phyloP scores from a whole-genome alignment of 75 land plant genomes.

The Gnetum montanum region DNA sequence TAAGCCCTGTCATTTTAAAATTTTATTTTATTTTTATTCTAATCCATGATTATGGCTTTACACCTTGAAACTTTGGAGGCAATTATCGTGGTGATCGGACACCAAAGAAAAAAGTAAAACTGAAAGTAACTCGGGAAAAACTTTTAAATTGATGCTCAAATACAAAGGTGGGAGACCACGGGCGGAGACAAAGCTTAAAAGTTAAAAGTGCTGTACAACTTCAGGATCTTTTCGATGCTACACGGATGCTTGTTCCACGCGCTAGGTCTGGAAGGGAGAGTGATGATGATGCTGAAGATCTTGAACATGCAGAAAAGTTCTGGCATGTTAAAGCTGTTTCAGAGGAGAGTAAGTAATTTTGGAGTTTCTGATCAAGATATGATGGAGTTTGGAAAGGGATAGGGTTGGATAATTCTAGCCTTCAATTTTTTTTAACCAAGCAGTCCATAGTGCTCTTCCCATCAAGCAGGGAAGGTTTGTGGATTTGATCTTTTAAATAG shows the following conservation, averaged over 20 bases:
- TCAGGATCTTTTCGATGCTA: constrained; percentile 98
- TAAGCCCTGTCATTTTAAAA: not conserved
- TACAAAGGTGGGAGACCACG: constrained; percentile 91
- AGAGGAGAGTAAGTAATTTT: too few species aligned
- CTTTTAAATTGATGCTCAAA: constrained; percentile 82
- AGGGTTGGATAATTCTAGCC: too few species aligned
- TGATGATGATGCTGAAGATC: constrained; percentile 96
- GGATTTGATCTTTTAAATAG: constrained; percentile 95
- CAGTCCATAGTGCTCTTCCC: too few species aligned
- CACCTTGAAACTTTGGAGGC: not conserved
- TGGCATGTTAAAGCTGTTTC: constrained; percentile 99
- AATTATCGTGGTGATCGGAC: constrained; percentile 77
- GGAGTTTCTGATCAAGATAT: too few species aligned
- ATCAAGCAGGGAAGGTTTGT: too few species aligned
- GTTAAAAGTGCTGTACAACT: constrained; percentile 97
- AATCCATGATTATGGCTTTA: not conserved
- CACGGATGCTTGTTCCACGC: constrained; percentile 90
- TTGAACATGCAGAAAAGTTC: constrained; percentile 97
- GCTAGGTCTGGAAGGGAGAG: constrained; percentile 90
- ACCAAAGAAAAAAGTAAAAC: constrained; percentile 94
- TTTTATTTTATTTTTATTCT: not conserved
- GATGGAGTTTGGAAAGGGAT: too few species aligned
- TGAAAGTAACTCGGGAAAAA: constrained; percentile 89
- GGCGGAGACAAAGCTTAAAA: constrained; percentile 89
- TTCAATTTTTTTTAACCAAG: too few species aligned